Evolutionary conservation across 306 rosid genomes (phyloP).

Genomic region (Neltuma alba): DNA sequence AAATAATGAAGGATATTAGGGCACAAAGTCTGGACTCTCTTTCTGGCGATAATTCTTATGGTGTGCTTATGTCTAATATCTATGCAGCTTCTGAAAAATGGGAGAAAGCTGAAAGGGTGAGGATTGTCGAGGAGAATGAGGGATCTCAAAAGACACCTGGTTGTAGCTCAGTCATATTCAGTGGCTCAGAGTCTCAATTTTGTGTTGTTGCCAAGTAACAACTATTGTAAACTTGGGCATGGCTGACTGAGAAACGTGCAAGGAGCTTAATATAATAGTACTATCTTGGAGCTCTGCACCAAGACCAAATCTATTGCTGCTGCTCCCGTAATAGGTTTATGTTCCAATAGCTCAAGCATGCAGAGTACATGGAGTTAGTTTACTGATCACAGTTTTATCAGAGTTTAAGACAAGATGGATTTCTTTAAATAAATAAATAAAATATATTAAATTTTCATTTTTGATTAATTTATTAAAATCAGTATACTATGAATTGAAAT

Average conservation of each 20-base stretch:
- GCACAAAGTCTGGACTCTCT: conserved; percentile 23
- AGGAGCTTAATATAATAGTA: background rate
- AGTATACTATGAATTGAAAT: background rate
- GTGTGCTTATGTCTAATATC: conserved; percentile 67
- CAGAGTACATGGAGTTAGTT: background rate
- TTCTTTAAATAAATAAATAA: too few relatives aligned
- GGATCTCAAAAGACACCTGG: conserved; percentile 58
- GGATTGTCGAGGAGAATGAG: conserved; percentile 38
- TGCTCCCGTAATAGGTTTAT: conserved; percentile 7
- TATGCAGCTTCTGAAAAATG: conserved; percentile 71
- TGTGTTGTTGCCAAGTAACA: conserved; percentile 6
- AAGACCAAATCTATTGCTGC: background rate
- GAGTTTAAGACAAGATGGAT: background rate
- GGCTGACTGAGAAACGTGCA: background rate
- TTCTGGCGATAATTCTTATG: conserved; percentile 37
- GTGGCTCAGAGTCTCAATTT: background rate
- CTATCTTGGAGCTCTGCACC: conserved; percentile 4
- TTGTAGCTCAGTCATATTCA: conserved; percentile 41
- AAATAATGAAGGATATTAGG: conserved; percentile 42
- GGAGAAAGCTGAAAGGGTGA: conserved; percentile 66
- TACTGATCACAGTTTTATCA: conserved; percentile 18
- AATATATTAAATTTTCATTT: too few relatives aligned
- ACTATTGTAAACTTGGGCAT: background rate
- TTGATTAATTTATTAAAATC: too few relatives aligned
- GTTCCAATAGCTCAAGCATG: background rate